Base-by-base conservation (phyloP, 345 rosid genomes). In the Cardamine resedifolia region DNA sequence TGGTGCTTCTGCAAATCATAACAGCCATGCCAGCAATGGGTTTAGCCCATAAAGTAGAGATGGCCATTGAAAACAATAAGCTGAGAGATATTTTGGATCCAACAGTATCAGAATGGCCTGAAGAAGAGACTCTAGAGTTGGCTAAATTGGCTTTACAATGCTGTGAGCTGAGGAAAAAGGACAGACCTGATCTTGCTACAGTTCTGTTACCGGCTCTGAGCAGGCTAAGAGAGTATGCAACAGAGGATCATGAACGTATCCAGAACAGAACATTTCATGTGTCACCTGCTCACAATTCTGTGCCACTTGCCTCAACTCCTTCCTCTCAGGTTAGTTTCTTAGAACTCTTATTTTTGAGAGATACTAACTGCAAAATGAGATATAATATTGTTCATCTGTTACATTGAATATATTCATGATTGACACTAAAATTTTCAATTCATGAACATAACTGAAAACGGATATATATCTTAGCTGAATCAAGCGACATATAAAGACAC, bases 1-100 rank as follows among this genome's bases (percentile, higher is more conserved):
- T 93, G 55, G 58, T 93, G 81, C 85, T 90, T 68, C 70, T 93
- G 61, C 97, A 93, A 76, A 75, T 93, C 6, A 77, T 90, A 39
- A 93, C 98, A 10, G 88, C 85, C 9, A 86, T 47, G 81, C 78
- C 81, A 4, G 87, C 96, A 0, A 83, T 90, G 81, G 98, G 98
- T 12, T 70, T 90, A 59, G 43, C 81, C 16, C 79, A 69, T 78
- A 80, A 78, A 28, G 85, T 90, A 24, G 85, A 80, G 59, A 78
- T 74, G 55, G 90, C 97, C 0, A 79, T 90, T 15, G 78, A 81
- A 71, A 71, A 78, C 0, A 85, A 83, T 23, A 83, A 67, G 23
- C 79, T 93, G 31, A 10, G 56, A 2, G 81, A 77, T 9, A 41
- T 93, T 18, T 90, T 90, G 47, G 98, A 93, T 72, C 90, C 84